Evolutionary conservation across 805 yeast species (phyloP).

Genomic region (Candida methanosorbosa): DNA sequence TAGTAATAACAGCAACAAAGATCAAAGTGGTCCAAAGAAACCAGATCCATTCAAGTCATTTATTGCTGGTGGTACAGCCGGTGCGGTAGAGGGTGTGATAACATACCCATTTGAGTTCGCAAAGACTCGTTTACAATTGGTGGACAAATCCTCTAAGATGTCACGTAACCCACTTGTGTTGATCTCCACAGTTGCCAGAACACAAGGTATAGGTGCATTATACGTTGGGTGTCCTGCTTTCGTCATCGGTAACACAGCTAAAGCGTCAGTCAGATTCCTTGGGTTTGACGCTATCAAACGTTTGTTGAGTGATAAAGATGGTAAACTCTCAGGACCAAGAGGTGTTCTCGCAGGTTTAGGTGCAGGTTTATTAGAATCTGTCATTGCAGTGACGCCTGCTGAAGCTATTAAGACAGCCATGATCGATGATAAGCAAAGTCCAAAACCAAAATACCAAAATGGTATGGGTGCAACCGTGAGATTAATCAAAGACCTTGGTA

Average conservation of each 20-base stretch:
- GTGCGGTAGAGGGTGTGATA: conserved; percentile 86
- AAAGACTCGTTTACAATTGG: conserved; percentile 83
- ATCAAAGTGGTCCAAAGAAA: background rate
- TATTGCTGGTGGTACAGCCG: conserved; percentile 93
- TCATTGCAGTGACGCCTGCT: conserved; percentile 92
- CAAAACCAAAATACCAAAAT: conserved; percentile 68
- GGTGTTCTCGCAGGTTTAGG: conserved; percentile 97
- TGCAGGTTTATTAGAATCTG: conserved; percentile 88
- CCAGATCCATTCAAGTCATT: conserved; percentile 76
- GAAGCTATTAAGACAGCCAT: conserved; percentile 94
- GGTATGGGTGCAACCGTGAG: conserved; percentile 56
- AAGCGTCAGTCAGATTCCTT: conserved; percentile 90
- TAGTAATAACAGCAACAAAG: background rate
- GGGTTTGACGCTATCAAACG: conserved; percentile 87
- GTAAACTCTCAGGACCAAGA: conserved; percentile 79
- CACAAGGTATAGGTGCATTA: conserved; percentile 70
- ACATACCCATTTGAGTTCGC: conserved; percentile 98
- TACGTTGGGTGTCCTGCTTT: conserved; percentile 97
- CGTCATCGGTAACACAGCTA: conserved; percentile 91
- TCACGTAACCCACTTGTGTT: conserved; percentile 81
- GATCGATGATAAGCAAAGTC: conserved; percentile 82
- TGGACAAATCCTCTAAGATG: conserved; percentile 51
- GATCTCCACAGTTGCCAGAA: conserved; percentile 62
- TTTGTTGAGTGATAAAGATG: conserved; percentile 69
- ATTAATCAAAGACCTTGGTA: conserved; percentile 68